phyloP scores from a whole-genome alignment of 2,329 filamentous ascomycete species.

The Sclerotinia trifoliorum region DNA sequence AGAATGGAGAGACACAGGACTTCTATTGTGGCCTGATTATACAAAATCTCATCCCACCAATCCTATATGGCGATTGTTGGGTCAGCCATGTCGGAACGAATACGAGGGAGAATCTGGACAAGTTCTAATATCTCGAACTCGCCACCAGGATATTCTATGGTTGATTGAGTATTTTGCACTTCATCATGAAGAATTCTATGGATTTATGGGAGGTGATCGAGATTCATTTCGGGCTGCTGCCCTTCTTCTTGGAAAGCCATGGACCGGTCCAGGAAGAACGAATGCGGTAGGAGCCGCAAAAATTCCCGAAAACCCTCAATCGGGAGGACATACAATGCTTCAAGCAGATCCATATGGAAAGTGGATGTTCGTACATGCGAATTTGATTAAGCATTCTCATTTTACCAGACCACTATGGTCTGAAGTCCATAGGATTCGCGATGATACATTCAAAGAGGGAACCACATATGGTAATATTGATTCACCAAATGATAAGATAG shows the following conservation, averaged over 20 bases:
- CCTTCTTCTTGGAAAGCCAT: constrained; percentile 25
- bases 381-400: constrained; percentile 29
- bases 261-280: constrained; percentile 26
- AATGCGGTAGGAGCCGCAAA: constrained; percentile 23
- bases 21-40: constrained; percentile 30
- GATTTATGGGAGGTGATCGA: constrained; percentile 30
- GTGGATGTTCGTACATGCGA: constrained; percentile 33
- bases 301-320: background rate
- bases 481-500: constrained; percentile 27
- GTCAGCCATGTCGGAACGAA: constrained; percentile 27
- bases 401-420: constrained; percentile 27
- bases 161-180: constrained; percentile 30
- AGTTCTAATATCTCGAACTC: constrained; percentile 26
- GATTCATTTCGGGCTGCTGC: constrained; percentile 30
- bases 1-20: constrained; percentile 28
- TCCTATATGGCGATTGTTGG: constrained; percentile 28
- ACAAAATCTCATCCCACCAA: constrained; percentile 30
- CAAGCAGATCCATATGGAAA: constrained; percentile 28
- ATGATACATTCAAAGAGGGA: constrained; percentile 25
- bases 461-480: constrained; percentile 29
- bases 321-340: constrained; percentile 31
- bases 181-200: constrained; percentile 27
- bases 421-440: constrained; percentile 24
- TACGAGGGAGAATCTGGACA: constrained; percentile 31
- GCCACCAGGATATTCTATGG: constrained; percentile 29